Conservation (phyloP, 2,329 filamentous ascomycete species). For the Aspergillus sclerotialis region DNA sequence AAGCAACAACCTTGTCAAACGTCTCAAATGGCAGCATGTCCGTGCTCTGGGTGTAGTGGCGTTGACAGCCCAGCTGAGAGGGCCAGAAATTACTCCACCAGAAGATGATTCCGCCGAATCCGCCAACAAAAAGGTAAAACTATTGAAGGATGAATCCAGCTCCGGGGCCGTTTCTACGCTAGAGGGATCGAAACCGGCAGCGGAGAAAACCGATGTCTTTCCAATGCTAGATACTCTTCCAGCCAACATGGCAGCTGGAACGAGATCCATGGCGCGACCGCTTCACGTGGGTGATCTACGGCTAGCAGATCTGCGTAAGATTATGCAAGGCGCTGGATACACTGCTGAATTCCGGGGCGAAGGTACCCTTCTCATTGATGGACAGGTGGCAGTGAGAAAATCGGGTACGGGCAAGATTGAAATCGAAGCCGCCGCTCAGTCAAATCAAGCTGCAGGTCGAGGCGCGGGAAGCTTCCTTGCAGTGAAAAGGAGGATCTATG, state of each 20-base stretch:
- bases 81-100: slow-evolving; percentile 30
- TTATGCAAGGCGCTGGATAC: slow-evolving; percentile 76
- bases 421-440: slow-evolving; percentile 67
- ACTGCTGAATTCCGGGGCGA: slow-evolving; percentile 89
- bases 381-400: slow-evolving; percentile 81
- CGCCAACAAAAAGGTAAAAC: slow-evolving; percentile 47
- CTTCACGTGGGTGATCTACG: slow-evolving; percentile 91
- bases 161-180: slow-evolving; percentile 16
- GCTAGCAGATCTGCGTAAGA: slow-evolving; percentile 75
- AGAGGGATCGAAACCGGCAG: slow-evolving; percentile 13
- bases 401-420: slow-evolving; percentile 80
- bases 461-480: slow-evolving; percentile 69
- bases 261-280: slow-evolving; percentile 71
- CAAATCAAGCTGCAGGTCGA: slow-evolving; percentile 38
- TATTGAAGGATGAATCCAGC: slow-evolving; percentile 41
- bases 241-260: slow-evolving; percentile 59
- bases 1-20: slow-evolving; percentile 74
- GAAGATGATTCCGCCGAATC: slow-evolving; percentile 33
- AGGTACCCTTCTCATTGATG: slow-evolving; percentile 83
- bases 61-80: slow-evolving; percentile 67
- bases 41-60: slow-evolving; percentile 85
- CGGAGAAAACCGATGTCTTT: slow-evolving; percentile 25
- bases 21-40: slow-evolving; percentile 90
- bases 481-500: slow-evolving; percentile 86
- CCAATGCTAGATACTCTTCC: slow-evolving; percentile 56